phyloP scores from a whole-genome alignment of 2,329 filamentous ascomycete genomes.

The Sordariomycetes sp. region DNA sequence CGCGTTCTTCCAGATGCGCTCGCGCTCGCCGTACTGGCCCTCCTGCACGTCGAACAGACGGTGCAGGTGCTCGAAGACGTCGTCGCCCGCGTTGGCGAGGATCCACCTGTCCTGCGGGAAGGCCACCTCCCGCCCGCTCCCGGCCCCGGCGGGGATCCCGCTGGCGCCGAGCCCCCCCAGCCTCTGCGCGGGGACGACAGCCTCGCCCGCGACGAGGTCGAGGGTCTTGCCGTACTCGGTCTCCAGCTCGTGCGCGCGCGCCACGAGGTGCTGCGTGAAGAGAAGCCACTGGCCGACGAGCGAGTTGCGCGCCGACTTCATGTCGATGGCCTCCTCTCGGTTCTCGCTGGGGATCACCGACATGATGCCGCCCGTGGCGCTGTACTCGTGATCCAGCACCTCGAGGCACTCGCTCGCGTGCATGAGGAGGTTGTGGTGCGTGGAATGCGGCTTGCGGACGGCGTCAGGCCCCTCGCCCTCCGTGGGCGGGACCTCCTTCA shows the following conservation, averaged over 20 bases:
- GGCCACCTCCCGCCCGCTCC: constrained; percentile 33
- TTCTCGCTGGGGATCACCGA: constrained; percentile 37
- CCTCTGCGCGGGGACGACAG: constrained; percentile 37
- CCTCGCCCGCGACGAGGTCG: constrained; percentile 38
- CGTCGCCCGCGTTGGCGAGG: constrained; percentile 42
- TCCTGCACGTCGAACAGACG: constrained; percentile 34
- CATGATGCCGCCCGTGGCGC: constrained; percentile 42
- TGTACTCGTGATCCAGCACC: constrained; percentile 48
- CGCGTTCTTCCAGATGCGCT: constrained; percentile 20
- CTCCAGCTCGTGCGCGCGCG: constrained; percentile 47
- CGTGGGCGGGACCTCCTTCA: constrained; percentile 18
- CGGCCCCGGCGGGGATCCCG: constrained; percentile 27
- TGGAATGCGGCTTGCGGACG: constrained; percentile 13
- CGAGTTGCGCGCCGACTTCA: constrained; percentile 33
- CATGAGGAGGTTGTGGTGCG: constrained; percentile 37
- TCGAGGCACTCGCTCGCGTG: constrained; percentile 52
- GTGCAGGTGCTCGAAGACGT: constrained; percentile 35
- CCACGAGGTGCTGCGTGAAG: constrained; percentile 40
- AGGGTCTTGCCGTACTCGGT: constrained; percentile 37
- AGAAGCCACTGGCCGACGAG: constrained; percentile 47
- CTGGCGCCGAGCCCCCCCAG: constrained; percentile 34
- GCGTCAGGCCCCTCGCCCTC: neutral
- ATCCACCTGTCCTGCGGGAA: constrained; percentile 46
- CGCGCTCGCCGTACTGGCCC: constrained; percentile 21
- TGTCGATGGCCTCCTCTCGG: constrained; percentile 17